A percentile compares a stretch with the other conserved stretches of the same genome.
phyloP scores from a whole-genome alignment of 495 filamentous ascomycete species.

The Daldinia vernicosa region DNA sequence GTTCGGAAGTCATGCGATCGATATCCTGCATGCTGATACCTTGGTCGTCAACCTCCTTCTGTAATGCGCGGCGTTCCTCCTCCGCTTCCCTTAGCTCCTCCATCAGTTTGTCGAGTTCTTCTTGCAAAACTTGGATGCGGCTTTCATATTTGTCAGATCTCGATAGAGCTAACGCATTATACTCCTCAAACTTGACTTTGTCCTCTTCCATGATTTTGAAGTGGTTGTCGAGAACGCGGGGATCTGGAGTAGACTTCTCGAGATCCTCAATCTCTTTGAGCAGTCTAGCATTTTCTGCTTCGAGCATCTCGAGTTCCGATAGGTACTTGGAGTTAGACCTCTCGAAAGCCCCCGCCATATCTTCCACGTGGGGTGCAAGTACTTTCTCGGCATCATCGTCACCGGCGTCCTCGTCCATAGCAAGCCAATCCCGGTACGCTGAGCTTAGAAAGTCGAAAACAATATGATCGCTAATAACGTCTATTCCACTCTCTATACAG shows the following conservation, averaged over 20 bases:
- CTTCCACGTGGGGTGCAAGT: constrained; percentile 82
- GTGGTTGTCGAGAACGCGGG: constrained; percentile 81
- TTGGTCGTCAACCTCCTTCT: constrained; percentile 86
- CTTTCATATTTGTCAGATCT: constrained; percentile 85
- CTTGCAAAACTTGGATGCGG: constrained; percentile 76
- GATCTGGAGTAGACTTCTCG: constrained; percentile 81
- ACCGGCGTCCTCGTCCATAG: constrained; percentile 83
- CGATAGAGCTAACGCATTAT: constrained; percentile 79
- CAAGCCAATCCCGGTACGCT: constrained; percentile 93
- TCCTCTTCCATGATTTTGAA: constrained; percentile 91
- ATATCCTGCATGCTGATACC: constrained; percentile 97
- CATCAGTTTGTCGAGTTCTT: constrained; percentile 81
- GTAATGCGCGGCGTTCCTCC: constrained; percentile 78
- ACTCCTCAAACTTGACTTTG: constrained; percentile 89
- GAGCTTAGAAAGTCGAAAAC: constrained; percentile 89
- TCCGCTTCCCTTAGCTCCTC: constrained; percentile 81
- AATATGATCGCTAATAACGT: constrained; percentile 87
- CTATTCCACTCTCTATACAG: constrained; percentile 82
- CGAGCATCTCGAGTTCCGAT: constrained; percentile 81
- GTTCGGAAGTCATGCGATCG: constrained; percentile 96
- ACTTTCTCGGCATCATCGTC: constrained; percentile 81
- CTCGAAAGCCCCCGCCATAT: constrained; percentile 91
- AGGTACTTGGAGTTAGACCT: constrained; percentile 78
- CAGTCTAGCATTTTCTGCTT: constrained; percentile 80
- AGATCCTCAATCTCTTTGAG: constrained; percentile 87